A percentile compares a stretch with the other conserved stretches of the same genome.
These are phyloP conservation scores for Ceratocystiopsis brevicomis DNA, from an alignment of 2,329 filamentous ascomycete species.

Conservation along the genomic window DNA sequence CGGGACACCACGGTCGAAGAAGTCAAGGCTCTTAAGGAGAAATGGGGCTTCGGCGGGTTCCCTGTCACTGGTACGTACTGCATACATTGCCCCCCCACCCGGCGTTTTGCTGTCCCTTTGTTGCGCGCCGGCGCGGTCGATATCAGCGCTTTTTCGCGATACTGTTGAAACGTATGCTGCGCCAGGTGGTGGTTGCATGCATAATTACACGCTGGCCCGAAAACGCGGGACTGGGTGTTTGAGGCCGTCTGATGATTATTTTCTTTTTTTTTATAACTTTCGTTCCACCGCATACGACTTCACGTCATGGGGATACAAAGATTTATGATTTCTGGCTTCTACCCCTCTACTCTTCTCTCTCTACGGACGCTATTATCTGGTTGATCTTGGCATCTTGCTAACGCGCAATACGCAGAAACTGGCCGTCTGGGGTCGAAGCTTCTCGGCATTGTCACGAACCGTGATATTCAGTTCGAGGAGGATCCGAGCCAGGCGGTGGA, in stretches of 20 bases:
- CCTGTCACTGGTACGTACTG: slow-evolving; percentile 79
- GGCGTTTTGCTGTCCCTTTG: slow-evolving; percentile 8
- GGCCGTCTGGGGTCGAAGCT: slow-evolving; percentile 91
- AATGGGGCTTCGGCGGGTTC: slow-evolving; percentile 97
- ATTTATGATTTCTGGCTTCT: slow-evolving; percentile 12
- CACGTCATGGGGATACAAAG: slow-evolving; percentile 63
- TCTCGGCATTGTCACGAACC: slow-evolving; percentile 90
- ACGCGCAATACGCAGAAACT: slow-evolving; percentile 42
- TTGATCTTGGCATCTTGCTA: slow-evolving; percentile 15
- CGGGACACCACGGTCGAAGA: slow-evolving; percentile 77
- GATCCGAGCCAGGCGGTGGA: slow-evolving; percentile 54
- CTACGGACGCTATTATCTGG: not conserved
- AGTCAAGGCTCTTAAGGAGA: slow-evolving; percentile 82
- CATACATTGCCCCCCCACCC: not conserved
- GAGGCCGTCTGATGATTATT: slow-evolving; percentile 48
- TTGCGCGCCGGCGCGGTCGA: not conserved
- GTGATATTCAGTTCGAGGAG: slow-evolving; percentile 93
- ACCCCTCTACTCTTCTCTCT: slow-evolving; percentile 3
- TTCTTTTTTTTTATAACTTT: slow-evolving; percentile 74
- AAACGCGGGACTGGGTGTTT: too few species aligned
- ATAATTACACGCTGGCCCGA: not conserved
- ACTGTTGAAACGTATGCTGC: too few species aligned
- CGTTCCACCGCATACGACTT: slow-evolving; percentile 96
- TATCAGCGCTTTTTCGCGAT: too few species aligned
- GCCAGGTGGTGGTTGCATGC: too few species aligned